Percentiles rank a stretch among this genome's conserved stretches.
These are phyloP conservation scores for Citrus cavaleriei DNA, from an alignment of 345 rosid genomes.

Conservation along the genomic window DNA sequence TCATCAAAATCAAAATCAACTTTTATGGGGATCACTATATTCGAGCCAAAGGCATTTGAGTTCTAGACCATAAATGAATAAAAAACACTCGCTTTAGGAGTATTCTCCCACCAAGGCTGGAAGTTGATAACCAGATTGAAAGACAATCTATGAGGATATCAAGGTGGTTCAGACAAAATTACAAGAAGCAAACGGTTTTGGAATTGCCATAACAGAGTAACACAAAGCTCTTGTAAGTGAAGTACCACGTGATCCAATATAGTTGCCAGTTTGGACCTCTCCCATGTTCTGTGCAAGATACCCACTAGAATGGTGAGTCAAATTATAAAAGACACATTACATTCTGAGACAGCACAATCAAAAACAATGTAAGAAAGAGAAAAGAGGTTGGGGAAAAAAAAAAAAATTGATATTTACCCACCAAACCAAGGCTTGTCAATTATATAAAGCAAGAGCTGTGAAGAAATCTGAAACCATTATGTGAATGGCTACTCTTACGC, in stretches of 20 bases:
- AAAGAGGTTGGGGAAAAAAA: neutral
- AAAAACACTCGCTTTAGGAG: neutral
- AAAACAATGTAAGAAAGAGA: too few relatives aligned
- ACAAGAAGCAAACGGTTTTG: neutral
- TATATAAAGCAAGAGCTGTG: neutral
- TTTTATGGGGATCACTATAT: neutral
- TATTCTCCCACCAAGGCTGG: neutral
- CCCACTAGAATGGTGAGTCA: slow-evolving; percentile 13
- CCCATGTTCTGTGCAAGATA: slow-evolving; percentile 84
- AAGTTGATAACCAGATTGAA: neutral
- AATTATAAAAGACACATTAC: too few relatives aligned
- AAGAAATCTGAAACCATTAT: neutral
- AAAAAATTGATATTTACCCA: neutral
- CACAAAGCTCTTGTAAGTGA: too few relatives aligned
- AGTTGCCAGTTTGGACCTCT: slow-evolving; percentile 79
- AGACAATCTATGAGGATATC: neutral
- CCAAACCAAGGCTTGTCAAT: neutral
- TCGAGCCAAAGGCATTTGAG: neutral
- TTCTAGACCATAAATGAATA: neutral
- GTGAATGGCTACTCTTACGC: neutral
- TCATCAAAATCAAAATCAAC: too few relatives aligned
- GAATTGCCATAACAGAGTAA: neutral
- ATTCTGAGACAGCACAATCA: too few relatives aligned
- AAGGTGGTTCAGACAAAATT: neutral
- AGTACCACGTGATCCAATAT: slow-evolving; percentile 75